Conservation (phyloP, 2,329 filamentous ascomycete species). For the Orbilia quercus region DNA sequence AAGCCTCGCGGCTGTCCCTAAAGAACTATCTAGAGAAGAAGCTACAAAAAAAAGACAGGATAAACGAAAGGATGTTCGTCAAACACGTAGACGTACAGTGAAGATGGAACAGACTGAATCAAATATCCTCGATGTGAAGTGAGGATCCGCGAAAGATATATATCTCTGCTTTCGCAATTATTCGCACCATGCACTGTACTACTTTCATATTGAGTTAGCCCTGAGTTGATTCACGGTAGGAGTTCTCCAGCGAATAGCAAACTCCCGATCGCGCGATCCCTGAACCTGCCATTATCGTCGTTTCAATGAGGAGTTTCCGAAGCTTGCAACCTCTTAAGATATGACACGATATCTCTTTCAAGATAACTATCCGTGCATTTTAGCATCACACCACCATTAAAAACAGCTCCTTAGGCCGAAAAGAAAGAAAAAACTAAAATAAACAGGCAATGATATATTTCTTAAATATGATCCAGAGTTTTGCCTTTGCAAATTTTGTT, state of each 20-base stretch:
- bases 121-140: constrained; percentile 18
- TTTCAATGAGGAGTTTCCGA: constrained; percentile 20
- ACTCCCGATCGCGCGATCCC: constrained; percentile 40
- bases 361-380: constrained; percentile 13
- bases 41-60: constrained; percentile 21
- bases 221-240: constrained; percentile 12
- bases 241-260: constrained; percentile 34
- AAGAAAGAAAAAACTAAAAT: background rate
- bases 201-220: constrained; percentile 19
- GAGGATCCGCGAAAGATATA: constrained; percentile 41
- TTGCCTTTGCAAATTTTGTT: constrained; percentile 6
- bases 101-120: constrained; percentile 14
- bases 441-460: background rate
- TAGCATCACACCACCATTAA: constrained; percentile 36
- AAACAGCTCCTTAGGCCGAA: constrained; percentile 9
- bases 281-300: constrained; percentile 50
- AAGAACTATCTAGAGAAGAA: constrained; percentile 24
- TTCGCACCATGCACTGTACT: background rate
- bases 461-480: no score
- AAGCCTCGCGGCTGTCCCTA: constrained; percentile 46
- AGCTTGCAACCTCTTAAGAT: constrained; percentile 34
- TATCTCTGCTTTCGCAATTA: constrained; percentile 25
- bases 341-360: constrained; percentile 19
- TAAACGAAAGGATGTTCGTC: constrained; percentile 36
- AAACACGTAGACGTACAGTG: constrained; percentile 41